phyloP scores from a whole-genome alignment of 163 green algal genomes.

The Chlorella variabilis region DNA sequence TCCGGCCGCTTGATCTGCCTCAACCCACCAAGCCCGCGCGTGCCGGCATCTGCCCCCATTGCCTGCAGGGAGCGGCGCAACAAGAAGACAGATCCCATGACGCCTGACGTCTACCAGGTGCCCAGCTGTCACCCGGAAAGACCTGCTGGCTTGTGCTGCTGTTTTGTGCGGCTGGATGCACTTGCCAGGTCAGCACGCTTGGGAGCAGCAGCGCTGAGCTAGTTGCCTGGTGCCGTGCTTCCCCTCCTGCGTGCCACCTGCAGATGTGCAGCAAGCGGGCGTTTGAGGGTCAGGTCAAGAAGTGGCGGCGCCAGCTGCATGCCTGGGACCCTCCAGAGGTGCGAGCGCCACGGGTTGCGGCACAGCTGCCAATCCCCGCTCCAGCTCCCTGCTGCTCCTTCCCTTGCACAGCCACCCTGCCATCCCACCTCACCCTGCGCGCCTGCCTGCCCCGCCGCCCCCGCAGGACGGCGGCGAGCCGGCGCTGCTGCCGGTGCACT shows the following conservation, averaged over 20 bases:
- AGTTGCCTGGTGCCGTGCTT: no score
- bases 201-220: no score
- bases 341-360: no score
- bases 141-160: neutral
- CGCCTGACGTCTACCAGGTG: conserved; percentile 75
- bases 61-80: conserved; percentile 60
- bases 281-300: conserved; percentile 87
- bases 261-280: conserved; percentile 82
- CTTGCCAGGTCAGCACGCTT: no score
- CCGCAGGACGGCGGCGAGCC: neutral
- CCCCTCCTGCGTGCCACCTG: no score
- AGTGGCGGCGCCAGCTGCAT: conserved; percentile 82
- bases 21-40: neutral
- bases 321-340: conserved; percentile 53
- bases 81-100: conserved; percentile 67
- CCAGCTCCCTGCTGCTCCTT: neutral
- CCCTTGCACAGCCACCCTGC: no score
- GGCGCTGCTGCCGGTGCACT: conserved; percentile 1
- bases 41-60: neutral
- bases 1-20: neutral
- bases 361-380: neutral
- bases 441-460: neutral
- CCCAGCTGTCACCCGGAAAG: neutral
- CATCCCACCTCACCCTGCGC: no score
- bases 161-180: no score